Conservation (phyloP, 2,329 filamentous ascomycete species). For the Trichoderma arundinaceum region DNA sequence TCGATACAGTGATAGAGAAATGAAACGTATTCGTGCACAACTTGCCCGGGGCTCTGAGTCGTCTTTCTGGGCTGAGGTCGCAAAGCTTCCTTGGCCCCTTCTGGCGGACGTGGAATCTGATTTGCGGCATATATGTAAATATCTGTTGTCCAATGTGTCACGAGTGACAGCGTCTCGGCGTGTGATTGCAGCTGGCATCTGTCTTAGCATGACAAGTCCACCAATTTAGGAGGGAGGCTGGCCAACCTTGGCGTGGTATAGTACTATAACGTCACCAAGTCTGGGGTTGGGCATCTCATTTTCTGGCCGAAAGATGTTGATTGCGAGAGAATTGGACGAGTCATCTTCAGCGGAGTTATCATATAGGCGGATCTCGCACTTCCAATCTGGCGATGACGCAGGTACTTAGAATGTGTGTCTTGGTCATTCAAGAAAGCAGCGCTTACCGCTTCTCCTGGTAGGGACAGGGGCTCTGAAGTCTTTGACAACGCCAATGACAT, state of each 20-base stretch:
- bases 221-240: background rate
- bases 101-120: constrained; percentile 45
- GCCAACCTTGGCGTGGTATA: constrained; percentile 62
- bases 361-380: constrained; percentile 64
- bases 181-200: constrained; percentile 22
- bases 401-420: background rate
- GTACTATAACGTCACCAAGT: constrained; percentile 47
- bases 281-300: constrained; percentile 55
- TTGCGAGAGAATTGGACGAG: constrained; percentile 45
- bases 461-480: constrained; percentile 62
- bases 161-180: constrained; percentile 46
- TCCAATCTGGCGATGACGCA: constrained; percentile 55
- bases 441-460: constrained; percentile 58
- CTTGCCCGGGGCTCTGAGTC: constrained; percentile 34
- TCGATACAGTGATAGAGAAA: constrained; percentile 53
- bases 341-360: constrained; percentile 61
- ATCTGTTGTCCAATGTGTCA: constrained; percentile 50
- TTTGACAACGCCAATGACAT: constrained; percentile 72
- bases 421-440: background rate
- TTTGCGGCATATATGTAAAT: constrained; percentile 52
- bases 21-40: constrained; percentile 54
- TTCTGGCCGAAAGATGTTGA: constrained; percentile 66
- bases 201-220: constrained; percentile 9
- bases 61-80: constrained; percentile 34
- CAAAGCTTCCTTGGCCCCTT: constrained; percentile 45